Conservation (phyloP, 192 early-diverging fungal genomes). For the Phycomyces nitens region DNA sequence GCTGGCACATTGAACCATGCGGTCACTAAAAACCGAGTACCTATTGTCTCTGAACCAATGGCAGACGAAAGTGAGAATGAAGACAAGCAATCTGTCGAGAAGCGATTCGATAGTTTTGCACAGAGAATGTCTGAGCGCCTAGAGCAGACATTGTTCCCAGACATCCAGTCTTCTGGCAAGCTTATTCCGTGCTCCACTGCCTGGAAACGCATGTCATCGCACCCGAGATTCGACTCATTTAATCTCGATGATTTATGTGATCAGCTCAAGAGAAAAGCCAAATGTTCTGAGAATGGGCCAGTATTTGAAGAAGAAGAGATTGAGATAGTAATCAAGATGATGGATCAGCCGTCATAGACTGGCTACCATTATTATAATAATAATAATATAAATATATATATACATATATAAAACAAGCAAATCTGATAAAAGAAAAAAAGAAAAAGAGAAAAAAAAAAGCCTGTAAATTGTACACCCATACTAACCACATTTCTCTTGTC, state of each 20-base stretch:
- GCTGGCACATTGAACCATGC: constrained; percentile 20
- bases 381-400: no score
- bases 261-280: constrained; percentile 49
- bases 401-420: no score
- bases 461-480: not conserved
- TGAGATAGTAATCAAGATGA: constrained; percentile 10
- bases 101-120: constrained; percentile 4
- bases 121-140: not conserved
- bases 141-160: constrained; percentile 1
- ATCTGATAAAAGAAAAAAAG: no score
- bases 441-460: no score
- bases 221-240: constrained; percentile 53
- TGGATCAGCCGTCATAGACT: no score
- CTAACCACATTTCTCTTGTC: not conserved
- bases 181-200: constrained; percentile 41
- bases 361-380: no score
- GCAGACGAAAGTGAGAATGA: not conserved
- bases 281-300: constrained; percentile 55
- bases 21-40: constrained; percentile 16
- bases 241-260: constrained; percentile 44
- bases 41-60: constrained; percentile 17
- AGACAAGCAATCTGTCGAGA: not conserved
- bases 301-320: constrained; percentile 46
- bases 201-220: constrained; percentile 49
- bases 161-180: not conserved